Percentiles rank a stretch among this genome's conserved stretches.
Evolutionary conservation across 805 yeast genomes (phyloP).

Genomic region (Komagataella pastoris): DNA sequence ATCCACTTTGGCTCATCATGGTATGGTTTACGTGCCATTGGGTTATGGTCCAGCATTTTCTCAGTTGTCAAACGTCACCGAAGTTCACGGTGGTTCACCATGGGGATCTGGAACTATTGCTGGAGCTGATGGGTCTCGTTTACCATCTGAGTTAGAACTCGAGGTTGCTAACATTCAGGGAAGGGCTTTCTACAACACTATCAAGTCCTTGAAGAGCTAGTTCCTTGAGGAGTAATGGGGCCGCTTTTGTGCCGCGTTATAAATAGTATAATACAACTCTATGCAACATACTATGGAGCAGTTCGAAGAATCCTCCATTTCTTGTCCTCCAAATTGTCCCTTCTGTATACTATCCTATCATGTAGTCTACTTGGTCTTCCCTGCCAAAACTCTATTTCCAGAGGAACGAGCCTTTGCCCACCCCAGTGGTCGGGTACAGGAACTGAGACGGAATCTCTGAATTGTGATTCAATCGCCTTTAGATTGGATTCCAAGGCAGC

Average conservation of each 20-base stretch:
- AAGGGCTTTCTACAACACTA: conserved; percentile 34
- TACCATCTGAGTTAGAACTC: conserved; percentile 49
- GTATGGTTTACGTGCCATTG: conserved; percentile 67
- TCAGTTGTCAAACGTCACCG: conserved; percentile 39
- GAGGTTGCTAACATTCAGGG: conserved; percentile 59
- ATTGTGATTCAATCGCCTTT: conserved; percentile 34
- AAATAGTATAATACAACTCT: conserved; percentile 3
- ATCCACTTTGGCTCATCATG: conserved; percentile 64
- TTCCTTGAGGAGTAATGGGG: conserved; percentile 7
- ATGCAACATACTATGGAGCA: conserved; percentile 37
- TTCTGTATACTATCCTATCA: conserved; percentile 67
- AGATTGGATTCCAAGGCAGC: conserved; percentile 48
- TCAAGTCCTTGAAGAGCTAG: conserved; percentile 8
- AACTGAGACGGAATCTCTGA: conserved; percentile 52
- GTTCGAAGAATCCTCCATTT: conserved; percentile 58
- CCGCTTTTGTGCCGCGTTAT: conserved; percentile 3
- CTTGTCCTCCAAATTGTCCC: conserved; percentile 30
- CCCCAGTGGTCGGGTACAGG: conserved; percentile 97
- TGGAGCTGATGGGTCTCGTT: conserved; percentile 66
- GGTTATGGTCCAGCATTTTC: conserved; percentile 52
- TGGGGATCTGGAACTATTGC: conserved; percentile 84
- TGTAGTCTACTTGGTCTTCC: conserved; percentile 85
- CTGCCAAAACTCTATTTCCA: conserved; percentile 95
- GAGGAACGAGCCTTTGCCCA: conserved; percentile 77
- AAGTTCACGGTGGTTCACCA: conserved; percentile 69